Conservation (phyloP, 352 stramenopile species). For the Pythium phragmitis region DNA sequence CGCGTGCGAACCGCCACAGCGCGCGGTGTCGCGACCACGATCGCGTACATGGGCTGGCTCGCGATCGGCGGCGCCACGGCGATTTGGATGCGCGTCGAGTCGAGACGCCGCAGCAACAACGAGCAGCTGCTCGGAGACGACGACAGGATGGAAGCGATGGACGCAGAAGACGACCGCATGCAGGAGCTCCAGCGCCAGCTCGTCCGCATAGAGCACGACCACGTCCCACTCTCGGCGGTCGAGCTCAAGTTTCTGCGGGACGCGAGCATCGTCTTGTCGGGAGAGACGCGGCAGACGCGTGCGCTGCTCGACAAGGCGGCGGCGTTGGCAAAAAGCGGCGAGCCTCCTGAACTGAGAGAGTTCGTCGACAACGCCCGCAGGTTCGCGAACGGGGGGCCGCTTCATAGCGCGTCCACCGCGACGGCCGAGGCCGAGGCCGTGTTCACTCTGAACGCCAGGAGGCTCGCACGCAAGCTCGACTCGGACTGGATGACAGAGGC, state of each 20-base stretch:
- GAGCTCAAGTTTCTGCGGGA: neutral
- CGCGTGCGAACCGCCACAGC: slow-evolving; percentile 23
- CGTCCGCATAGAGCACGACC: neutral
- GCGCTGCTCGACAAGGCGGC: slow-evolving; percentile 10
- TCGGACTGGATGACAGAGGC: neutral
- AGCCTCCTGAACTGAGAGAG: slow-evolving; percentile 21
- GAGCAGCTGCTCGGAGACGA: slow-evolving; percentile 23
- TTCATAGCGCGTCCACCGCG: neutral
- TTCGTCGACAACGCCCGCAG: slow-evolving; percentile 23
- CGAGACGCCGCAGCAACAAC: slow-evolving; percentile 24
- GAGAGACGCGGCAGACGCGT: neutral
- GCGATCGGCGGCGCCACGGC: slow-evolving; percentile 33
- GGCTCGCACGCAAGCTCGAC: slow-evolving; percentile 18
- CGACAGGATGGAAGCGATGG: neutral
- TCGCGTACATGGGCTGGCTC: slow-evolving; percentile 65
- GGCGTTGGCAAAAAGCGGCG: neutral
- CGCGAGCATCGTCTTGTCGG: neutral
- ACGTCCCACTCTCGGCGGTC: too few species aligned
- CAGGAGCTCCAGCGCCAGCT: neutral
- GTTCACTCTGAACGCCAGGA: slow-evolving; percentile 25
- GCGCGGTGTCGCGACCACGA: slow-evolving; percentile 34
- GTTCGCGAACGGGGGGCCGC: slow-evolving; percentile 1
- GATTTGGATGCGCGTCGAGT: slow-evolving; percentile 22
- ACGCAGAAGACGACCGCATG: neutral
- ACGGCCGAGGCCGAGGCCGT: slow-evolving; percentile 17